phyloP scores from a whole-genome alignment of 1,284 basidiomycete species.

The Thecaphora thlaspeos region DNA sequence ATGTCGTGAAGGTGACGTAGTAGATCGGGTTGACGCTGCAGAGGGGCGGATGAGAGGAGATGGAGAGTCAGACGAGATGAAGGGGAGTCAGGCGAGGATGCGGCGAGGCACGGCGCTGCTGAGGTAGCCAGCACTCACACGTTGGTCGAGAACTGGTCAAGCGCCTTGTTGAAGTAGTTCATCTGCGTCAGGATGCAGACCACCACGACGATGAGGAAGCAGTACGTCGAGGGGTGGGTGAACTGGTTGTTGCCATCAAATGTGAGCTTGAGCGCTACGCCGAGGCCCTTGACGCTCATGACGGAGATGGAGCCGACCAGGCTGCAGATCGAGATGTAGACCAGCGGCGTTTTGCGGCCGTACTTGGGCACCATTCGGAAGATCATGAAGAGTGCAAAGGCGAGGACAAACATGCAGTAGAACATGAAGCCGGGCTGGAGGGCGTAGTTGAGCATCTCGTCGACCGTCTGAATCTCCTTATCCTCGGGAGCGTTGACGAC shows the following conservation, averaged over 20 bases:
- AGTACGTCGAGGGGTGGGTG: constrained; percentile 87
- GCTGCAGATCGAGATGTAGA: constrained; percentile 93
- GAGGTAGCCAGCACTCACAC: constrained; percentile 70
- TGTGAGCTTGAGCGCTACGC: constrained; percentile 92
- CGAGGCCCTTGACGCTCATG: constrained; percentile 95
- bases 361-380: constrained; percentile 81
- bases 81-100: background rate
- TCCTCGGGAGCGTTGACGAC: constrained; percentile 95
- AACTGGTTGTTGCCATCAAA: constrained; percentile 94
- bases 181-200: constrained; percentile 91
- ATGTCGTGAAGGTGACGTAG: constrained; percentile 96
- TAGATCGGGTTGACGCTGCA: constrained; percentile 95
- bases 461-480: constrained; percentile 87
- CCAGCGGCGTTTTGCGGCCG: constrained; percentile 81
- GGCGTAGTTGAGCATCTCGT: constrained; percentile 87
- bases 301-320: constrained; percentile 77
- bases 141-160: constrained; percentile 96
- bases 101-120: background rate
- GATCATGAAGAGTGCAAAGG: constrained; percentile 77
- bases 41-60: background rate
- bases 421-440: constrained; percentile 74
- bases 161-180: constrained; percentile 99
- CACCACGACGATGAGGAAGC: constrained; percentile 81
- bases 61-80: background rate
- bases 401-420: constrained; percentile 81